These are phyloP conservation scores for Kluyveromyces aestuarii DNA, from an alignment of 805 yeast species.

Conservation along the genomic window DNA sequence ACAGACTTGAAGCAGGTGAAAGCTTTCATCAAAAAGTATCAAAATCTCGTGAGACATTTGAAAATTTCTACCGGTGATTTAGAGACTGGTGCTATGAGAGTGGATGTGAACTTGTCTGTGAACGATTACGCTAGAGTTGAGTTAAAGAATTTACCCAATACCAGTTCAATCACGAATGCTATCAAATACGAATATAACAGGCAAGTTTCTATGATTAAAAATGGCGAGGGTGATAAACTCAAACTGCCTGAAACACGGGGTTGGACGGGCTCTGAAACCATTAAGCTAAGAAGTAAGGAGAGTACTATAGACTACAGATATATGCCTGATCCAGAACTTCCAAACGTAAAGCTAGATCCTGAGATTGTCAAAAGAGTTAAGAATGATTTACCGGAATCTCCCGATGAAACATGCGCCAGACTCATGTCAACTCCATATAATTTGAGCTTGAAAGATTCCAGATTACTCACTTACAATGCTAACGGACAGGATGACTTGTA, in stretches of 20 bases:
- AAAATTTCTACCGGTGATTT: conserved; percentile 81
- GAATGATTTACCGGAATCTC: conserved; percentile 43
- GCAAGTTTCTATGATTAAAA: conserved; percentile 45
- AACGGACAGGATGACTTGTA: conserved; percentile 21
- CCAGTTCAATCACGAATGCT: conserved; percentile 71
- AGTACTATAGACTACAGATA: conserved; percentile 80
- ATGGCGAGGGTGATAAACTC: conserved; percentile 26
- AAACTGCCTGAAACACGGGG: conserved; percentile 65
- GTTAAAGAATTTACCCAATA: conserved; percentile 79
- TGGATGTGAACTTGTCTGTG: conserved; percentile 88
- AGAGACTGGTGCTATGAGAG: conserved; percentile 91
- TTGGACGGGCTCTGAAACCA: conserved; percentile 76
- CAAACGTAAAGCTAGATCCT: conserved; percentile 38
- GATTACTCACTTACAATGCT: conserved; percentile 47
- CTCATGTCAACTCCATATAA: conserved; percentile 43
- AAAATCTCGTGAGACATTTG: conserved; percentile 55
- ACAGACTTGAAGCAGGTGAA: conserved; percentile 55
- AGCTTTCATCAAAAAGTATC: conserved; percentile 74
- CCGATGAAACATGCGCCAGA: conserved; percentile 45
- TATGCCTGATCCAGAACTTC: conserved; percentile 90
- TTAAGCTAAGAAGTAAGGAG: conserved; percentile 67
- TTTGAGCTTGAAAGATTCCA: conserved; percentile 66
- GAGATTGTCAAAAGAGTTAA: conserved; percentile 36
- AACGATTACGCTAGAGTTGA: conserved; percentile 70
- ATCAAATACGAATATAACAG: conserved; percentile 63